A percentile compares a stretch with the other conserved stretches of the same genome.
These are phyloP conservation scores for Ilyonectria robusta DNA, from an alignment of 2,329 filamentous ascomycete genomes.

Conservation along the genomic window DNA sequence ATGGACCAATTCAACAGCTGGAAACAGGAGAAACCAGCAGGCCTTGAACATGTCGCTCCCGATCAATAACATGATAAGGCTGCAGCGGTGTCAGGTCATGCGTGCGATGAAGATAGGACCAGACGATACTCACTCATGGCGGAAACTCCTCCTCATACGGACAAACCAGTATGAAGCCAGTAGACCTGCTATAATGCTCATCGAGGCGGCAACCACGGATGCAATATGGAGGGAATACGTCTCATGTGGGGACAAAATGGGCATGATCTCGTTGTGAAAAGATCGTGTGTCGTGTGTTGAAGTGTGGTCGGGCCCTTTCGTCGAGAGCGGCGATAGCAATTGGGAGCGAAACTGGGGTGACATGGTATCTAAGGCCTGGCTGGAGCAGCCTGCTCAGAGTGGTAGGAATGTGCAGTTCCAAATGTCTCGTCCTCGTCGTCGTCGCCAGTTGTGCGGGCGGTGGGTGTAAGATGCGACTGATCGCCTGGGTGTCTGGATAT, in stretches of 20 bases:
- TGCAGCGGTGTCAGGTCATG: slow-evolving; percentile 51
- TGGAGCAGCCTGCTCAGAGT: background rate
- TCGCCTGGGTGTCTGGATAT: background rate
- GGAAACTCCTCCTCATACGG: slow-evolving; percentile 80
- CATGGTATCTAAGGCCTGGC: background rate
- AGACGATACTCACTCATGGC: slow-evolving; percentile 66
- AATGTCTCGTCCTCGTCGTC: background rate
- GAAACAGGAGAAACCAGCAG: slow-evolving; percentile 76
- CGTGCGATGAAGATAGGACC: background rate
- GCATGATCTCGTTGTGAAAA: slow-evolving; percentile 33
- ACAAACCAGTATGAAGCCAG: slow-evolving; percentile 79
- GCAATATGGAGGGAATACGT: slow-evolving; percentile 43
- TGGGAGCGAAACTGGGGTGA: background rate
- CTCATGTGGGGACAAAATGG: slow-evolving; percentile 35
- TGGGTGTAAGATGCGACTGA: background rate
- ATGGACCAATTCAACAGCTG: slow-evolving; percentile 68
- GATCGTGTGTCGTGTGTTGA: slow-evolving; percentile 28
- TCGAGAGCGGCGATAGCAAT: background rate
- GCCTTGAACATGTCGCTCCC: slow-evolving; percentile 80
- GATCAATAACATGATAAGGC: slow-evolving; percentile 81
- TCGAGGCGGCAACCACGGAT: slow-evolving; percentile 58
- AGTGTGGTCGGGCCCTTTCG: slow-evolving; percentile 31
- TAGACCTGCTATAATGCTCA: slow-evolving; percentile 71
- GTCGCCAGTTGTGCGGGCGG: background rate
- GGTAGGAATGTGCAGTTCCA: background rate